These are phyloP conservation scores for Sarocladium brachiariae DNA, from an alignment of 2,329 filamentous ascomycete genomes.

Conservation along the genomic window DNA sequence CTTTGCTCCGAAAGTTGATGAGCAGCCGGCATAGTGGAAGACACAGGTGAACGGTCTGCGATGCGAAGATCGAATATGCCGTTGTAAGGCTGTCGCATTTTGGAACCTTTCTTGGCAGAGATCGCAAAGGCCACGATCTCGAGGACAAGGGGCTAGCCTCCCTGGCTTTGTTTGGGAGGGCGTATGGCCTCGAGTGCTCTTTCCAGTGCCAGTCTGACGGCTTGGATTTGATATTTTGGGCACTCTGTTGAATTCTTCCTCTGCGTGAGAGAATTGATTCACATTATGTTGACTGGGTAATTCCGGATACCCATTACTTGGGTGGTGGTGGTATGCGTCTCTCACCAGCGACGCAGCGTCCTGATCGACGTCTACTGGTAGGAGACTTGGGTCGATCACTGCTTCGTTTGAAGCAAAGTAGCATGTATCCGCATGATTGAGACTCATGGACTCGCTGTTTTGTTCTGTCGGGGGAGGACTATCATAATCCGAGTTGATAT, in stretches of 20 bases:
- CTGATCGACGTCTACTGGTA: too few species aligned
- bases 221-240: not conserved
- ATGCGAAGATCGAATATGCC: not conserved
- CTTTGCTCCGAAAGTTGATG: conserved; percentile 66
- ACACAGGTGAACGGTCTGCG: conserved; percentile 64
- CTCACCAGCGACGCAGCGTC: too few species aligned
- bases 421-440: not conserved
- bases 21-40: conserved; percentile 71
- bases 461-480: not conserved
- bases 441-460: not conserved
- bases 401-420: not conserved
- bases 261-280: too few species aligned
- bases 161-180: not conserved
- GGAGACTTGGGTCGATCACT: not conserved
- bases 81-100: not conserved
- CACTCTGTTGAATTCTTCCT: too few species aligned
- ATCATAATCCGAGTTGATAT: not conserved
- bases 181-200: not conserved
- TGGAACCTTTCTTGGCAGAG: not conserved
- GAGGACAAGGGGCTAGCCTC: not conserved
- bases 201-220: not conserved
- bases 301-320: too few species aligned
- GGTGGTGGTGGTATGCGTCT: too few species aligned
- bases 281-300: too few species aligned
- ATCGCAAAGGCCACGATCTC: not conserved